phyloP scores from a whole-genome alignment of 192 early-diverging fungal genomes.

The Backusella psychrophila region DNA sequence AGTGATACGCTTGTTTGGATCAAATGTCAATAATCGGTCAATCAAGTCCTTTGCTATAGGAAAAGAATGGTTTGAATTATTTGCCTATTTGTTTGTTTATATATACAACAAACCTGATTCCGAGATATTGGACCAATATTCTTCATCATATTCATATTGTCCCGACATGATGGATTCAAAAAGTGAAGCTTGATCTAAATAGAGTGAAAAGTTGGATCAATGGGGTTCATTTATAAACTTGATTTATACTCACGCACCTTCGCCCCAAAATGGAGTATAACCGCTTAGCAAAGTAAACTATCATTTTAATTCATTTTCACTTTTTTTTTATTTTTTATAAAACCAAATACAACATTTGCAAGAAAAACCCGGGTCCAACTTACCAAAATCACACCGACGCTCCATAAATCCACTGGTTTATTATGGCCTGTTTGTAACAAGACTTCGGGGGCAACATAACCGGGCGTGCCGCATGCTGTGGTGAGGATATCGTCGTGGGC shows the following conservation, averaged over 20 bases:
- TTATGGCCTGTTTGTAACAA: constrained; percentile 83
- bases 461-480: constrained; percentile 89
- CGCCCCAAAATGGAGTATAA: constrained; percentile 70
- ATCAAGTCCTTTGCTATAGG: constrained; percentile 70
- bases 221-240: too few species aligned
- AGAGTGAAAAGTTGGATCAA: background rate
- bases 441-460: constrained; percentile 88
- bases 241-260: constrained; percentile 6
- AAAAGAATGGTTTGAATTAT: background rate
- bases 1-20: constrained; percentile 73
- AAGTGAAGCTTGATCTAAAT: constrained; percentile 51
- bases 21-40: constrained; percentile 59
- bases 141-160: constrained; percentile 68
- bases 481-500: constrained; percentile 75
- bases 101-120: constrained; percentile 36
- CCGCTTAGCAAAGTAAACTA: constrained; percentile 80
- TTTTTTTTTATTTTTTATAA: background rate
- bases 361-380: background rate
- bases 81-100: background rate
- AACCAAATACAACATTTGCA: background rate
- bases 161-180: constrained; percentile 70
- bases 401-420: constrained; percentile 95
- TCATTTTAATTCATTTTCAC: background rate
- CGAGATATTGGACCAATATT: constrained; percentile 83
- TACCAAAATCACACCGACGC: constrained; percentile 83